Evolutionary conservation across 2,329 filamentous ascomycete genomes (phyloP).

Genomic region (Trichophyton mentagrophytes): DNA sequence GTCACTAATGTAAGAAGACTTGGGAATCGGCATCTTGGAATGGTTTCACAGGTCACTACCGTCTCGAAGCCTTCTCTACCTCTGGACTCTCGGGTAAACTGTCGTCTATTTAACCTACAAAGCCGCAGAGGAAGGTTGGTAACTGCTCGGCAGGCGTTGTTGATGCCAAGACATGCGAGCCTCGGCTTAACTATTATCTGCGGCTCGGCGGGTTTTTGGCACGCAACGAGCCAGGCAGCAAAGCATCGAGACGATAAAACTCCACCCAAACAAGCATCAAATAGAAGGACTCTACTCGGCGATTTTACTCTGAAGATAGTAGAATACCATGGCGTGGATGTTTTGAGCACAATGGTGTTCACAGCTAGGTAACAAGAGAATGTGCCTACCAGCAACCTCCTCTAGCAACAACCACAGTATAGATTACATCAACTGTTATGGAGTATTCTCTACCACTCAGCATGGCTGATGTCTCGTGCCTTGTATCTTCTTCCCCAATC

Average conservation of each 20-base stretch:
- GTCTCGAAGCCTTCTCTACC: background rate
- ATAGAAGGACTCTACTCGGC: background rate
- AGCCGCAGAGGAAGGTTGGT: background rate
- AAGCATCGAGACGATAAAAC: background rate
- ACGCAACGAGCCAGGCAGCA: background rate
- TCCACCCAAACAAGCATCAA: background rate
- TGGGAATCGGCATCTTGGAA: conserved; percentile 52
- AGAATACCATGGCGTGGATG: no score
- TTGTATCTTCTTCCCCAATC: background rate
- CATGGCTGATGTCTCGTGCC: background rate
- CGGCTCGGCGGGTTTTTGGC: background rate
- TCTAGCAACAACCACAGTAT: background rate
- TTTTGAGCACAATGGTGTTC: no score
- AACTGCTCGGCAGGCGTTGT: background rate
- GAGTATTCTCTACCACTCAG: background rate
- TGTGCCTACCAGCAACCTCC: background rate
- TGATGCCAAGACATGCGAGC: background rate
- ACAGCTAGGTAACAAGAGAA: no score
- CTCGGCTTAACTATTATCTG: background rate
- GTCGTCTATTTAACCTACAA: background rate
- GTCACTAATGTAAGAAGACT: conserved; percentile 63
- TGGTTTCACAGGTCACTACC: background rate
- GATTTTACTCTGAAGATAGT: background rate
- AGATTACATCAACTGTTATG: background rate
- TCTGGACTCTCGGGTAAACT: background rate